Evolutionary conservation across 257 asterid species (phyloP), one percentile per base, ranked within the genome.

Genomic region (Solanum pinnatisectum): DNA sequence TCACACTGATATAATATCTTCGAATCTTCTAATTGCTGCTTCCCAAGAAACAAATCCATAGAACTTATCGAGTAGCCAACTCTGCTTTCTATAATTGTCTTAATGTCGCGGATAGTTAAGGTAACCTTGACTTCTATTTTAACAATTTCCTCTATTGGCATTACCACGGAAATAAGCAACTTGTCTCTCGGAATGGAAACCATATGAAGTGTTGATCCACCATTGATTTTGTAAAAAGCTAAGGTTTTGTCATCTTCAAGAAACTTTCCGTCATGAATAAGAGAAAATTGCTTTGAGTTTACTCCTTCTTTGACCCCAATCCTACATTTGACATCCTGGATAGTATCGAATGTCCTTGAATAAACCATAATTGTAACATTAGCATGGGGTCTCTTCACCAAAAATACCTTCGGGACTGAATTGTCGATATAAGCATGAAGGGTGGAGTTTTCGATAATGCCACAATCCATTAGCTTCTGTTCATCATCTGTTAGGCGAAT

Each of bases 221-320:
- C 70, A 8, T 33, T 30, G 42, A 89, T 89, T 5, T 65, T 37
- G 18, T 83, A 87, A 70, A 71, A 78, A 36, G 42, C 86, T 37
- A 89, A 70, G 32, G 89, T 91, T 81, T n/a, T 70, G 8, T 88
- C 73, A 10, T 56, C 90, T 12, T 86, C 87, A 83, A 89, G 90
- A 18, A n/a, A 27, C 87, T 89, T 89, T 14, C 89, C 90, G 0
- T 87, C 77, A 83, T 39, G 71, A 73, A 87, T 49, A 67, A 89
- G 83, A 39, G 79, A 42, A 87, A 85, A 89, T 30, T 35, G 2
- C 2, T 36, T 25, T 3, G 85, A 32, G 6, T 4, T 22, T 44
- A 59, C 16, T 39, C 87, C 79, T 40, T 83, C 90, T 60, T 87
- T 85, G 10, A 83, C 79, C 56, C 11, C 65, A 72, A 89, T 88